These are phyloP conservation scores for Rhynchosporium graminicola DNA, from an alignment of 2,329 filamentous ascomycete species.

Conservation along the genomic window DNA sequence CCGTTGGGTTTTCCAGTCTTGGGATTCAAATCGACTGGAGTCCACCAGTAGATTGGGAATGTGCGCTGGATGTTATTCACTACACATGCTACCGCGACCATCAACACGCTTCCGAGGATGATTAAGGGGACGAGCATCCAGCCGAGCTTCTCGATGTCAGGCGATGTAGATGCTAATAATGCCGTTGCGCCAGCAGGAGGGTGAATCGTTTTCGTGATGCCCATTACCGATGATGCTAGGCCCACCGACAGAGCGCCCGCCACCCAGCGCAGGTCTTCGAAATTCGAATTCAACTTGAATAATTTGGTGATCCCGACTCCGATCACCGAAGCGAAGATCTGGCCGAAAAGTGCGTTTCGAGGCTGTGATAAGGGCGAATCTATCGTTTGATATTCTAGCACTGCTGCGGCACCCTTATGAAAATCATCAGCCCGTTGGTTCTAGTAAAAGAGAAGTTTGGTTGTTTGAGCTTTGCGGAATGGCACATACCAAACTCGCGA, in stretches of 20 bases:
- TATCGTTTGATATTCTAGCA: slow-evolving; percentile 73
- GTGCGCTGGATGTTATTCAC: slow-evolving; percentile 66
- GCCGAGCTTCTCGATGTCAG: slow-evolving; percentile 56
- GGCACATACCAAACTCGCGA: slow-evolving; percentile 67
- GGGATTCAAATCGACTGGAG: slow-evolving; percentile 34
- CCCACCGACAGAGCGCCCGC: slow-evolving; percentile 67
- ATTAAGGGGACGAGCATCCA: slow-evolving; percentile 69
- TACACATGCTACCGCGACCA: slow-evolving; percentile 62
- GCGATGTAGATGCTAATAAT: slow-evolving; percentile 64
- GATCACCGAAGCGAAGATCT: slow-evolving; percentile 60
- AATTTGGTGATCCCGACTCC: slow-evolving; percentile 66
- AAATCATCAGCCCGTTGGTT: neutral
- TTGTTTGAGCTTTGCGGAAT: too few species aligned
- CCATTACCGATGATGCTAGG: slow-evolving; percentile 63
- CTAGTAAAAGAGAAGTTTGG: too few species aligned
- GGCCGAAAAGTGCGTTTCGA: slow-evolving; percentile 67
- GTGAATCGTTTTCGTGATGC: slow-evolving; percentile 67
- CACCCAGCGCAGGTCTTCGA: slow-evolving; percentile 59
- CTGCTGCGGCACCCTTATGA: slow-evolving; percentile 64
- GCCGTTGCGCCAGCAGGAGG: slow-evolving; percentile 76
- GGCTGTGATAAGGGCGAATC: slow-evolving; percentile 74
- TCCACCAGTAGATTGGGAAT: slow-evolving; percentile 74
- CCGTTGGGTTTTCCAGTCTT: neutral
- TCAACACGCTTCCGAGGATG: slow-evolving; percentile 59
- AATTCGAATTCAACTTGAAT: slow-evolving; percentile 52